Base-by-base conservation (phyloP, 2,329 filamentous ascomycete species). In the Clonostachys sp. region DNA sequence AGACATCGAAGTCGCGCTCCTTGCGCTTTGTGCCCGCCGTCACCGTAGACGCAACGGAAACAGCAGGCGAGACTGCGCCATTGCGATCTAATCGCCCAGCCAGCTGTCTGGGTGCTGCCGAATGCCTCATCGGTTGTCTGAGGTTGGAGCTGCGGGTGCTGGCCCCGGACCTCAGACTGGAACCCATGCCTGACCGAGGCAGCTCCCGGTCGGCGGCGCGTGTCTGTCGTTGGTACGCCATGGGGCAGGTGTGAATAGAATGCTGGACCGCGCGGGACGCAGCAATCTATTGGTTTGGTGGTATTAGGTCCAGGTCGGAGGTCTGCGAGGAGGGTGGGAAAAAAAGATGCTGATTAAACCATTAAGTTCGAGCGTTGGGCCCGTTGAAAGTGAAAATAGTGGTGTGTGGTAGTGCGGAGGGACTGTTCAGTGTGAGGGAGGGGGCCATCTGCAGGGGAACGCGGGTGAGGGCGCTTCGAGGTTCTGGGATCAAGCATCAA, bases 1-100 rank as follows among this genome's bases (percentile, higher is more conserved):
- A 83, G 6, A 78, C 66, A 41, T 92, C 91, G 61, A 86, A 92
- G 36, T 95, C 89, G 60, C 89, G 81, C 57, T 94, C 89, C 66
- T 96, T 96, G 60, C 91, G 84, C 73, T 96, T 96, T 41, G 75
- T 77, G 20, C 83, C 81, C 46, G 78, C 75, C 44, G 77, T 75
- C 30, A 79, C 67, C 5, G 87, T 86, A 45, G 78, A 76, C 44
- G 59, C 57, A 18, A 89, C 62, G 8, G 87, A 89, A 42, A 83
- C 81, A 6, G 87, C 80, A 6, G 90, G 89, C 6, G 91, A 92
- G 12, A 77, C 69, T 30, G 85, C 74, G 42, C 72, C 68, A 41
- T 51, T 53, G 41, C 62, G 58, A n/a, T 60, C 58, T 14, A 45
- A 41, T 16, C 38, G 33, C 55, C 24, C 24, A 30, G 52, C 33